Conservation (phyloP, 129 eudicot species). For the Rutidosis leptorrhynchoides region DNA sequence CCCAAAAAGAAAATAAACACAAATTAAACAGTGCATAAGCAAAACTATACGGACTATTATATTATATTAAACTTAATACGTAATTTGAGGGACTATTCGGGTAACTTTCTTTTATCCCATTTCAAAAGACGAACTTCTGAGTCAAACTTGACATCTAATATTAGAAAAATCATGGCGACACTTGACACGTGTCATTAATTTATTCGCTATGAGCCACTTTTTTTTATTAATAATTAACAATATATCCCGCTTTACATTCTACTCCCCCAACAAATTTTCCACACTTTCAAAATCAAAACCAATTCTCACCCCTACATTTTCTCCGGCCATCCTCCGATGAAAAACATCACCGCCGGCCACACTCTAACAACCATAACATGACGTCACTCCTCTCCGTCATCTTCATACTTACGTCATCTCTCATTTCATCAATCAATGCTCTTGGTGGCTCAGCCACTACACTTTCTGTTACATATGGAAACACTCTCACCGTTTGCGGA, state of each 20-base stretch:
- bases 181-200: neutral
- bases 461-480: slow-evolving; percentile 39
- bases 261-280: neutral
- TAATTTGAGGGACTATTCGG: too few relatives aligned
- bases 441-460: slow-evolving; percentile 49
- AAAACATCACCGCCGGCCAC: slow-evolving; percentile 28
- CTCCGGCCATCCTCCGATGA: slow-evolving; percentile 19
- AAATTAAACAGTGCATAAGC: neutral
- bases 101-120: neutral
- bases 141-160: neutral
- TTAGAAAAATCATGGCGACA: neutral
- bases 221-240: neutral
- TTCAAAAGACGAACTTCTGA: neutral
- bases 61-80: too few relatives aligned
- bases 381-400: slow-evolving; percentile 27
- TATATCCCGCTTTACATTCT: neutral
- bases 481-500: slow-evolving; percentile 45
- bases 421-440: slow-evolving; percentile 17
- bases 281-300: neutral
- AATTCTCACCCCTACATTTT: neutral
- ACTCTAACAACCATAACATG: neutral
- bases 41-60: too few relatives aligned
- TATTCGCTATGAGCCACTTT: neutral
- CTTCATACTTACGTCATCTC: neutral
- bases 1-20: neutral